Evolutionary conservation across 169 alveolate genomes (phyloP).

Genomic region (Plasmodium gonderi): DNA sequence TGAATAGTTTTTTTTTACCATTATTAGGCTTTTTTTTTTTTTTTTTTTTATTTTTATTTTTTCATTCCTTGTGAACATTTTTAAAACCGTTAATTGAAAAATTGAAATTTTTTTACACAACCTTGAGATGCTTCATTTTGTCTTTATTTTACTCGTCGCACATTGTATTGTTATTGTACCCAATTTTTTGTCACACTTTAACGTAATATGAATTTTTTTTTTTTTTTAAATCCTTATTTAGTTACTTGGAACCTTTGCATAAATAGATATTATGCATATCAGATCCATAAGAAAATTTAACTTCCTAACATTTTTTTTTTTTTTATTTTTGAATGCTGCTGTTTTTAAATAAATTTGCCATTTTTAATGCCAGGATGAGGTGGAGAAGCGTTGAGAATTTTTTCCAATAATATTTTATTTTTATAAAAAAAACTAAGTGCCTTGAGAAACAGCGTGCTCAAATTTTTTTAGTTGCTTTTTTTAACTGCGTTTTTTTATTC

Average conservation of each 20-base stretch:
- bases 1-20: background rate
- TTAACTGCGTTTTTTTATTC: no score
- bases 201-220: background rate
- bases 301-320: no score
- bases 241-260: background rate
- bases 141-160: background rate
- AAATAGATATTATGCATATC: background rate
- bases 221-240: background rate
- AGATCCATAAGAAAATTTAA: no score
- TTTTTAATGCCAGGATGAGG: no score
- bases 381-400: no score
- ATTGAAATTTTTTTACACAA: background rate
- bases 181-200: background rate
- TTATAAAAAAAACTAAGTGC: no score
- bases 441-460: no score
- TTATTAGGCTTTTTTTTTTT: no score
- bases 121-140: background rate
- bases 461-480: no score
- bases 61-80: background rate
- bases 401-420: no score
- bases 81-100: background rate
- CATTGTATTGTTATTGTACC: background rate
- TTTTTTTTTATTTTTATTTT: background rate
- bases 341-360: no score
- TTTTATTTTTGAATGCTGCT: no score